Evolutionary conservation across 257 asterid species (phyloP), one percentile per base, ranked within the genome.

Genomic region (Nyctanthes arbortristis): DNA sequence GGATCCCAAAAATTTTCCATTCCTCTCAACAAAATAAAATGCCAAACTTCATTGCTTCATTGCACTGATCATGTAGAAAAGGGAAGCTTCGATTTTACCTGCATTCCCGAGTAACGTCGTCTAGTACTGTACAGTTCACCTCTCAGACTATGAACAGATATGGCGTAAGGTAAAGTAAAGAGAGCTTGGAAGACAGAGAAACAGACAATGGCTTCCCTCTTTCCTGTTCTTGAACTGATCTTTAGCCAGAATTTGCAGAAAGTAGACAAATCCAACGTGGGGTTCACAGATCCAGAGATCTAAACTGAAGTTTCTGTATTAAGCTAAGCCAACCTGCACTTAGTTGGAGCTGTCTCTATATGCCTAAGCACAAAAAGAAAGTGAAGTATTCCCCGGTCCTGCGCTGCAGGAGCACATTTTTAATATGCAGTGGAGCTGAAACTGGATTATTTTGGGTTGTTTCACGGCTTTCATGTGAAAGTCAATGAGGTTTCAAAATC

Each of bases 271-370:
- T 14, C 3, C 3, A 2, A 14, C 4, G 54, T 43, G 24, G 7
- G 54, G 7, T 43, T 43, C 7, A 43, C 18, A 39, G 49, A 39
- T 39, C 14, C 73, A 84, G 74, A 64, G 81, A 81, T 81, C 79
- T 81, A 76, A 77, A 35, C 25, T 22, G 67, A 77, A 75, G 60
- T 77, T 80, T 72, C 75, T 61, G 76, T 73, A 84, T n/a, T 69
- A 79, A 66, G 61, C 45, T 55, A 66, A 75, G 70, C 59, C 55
- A 68, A 64, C 49, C 57, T 56, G 61, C 66, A 63, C 40, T 54
- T 61, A 67, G 71, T 75, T 74, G 73, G 62, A 70, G 83, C 63
- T 77, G 74, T 79, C 77, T 72, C 43, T 66, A 59, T 43, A 28
- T 73, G 69, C 13, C 18, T 24, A 40, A 66, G 82, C 78, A 74